Evolutionary conservation across 2,329 filamentous ascomycete species (phyloP).

Genomic region (Aureobasidium musti): DNA sequence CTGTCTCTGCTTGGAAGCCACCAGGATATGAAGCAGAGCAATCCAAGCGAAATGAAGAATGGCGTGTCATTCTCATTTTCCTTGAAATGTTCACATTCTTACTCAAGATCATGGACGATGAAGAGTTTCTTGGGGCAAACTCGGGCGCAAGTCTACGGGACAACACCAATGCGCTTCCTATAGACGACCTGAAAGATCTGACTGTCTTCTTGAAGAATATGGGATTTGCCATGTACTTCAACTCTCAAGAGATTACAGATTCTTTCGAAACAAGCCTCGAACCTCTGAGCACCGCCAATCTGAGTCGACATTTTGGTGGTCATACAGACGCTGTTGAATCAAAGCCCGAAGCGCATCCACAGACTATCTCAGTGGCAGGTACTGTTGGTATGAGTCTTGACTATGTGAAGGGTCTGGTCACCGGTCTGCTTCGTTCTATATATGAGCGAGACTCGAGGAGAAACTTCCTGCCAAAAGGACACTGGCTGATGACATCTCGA

Average conservation of each 20-base stretch:
- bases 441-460: constrained; percentile 92
- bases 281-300: constrained; percentile 25
- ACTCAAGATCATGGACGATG: constrained; percentile 89
- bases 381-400: constrained; percentile 73
- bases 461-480: constrained; percentile 75
- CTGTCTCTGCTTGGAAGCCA: constrained; percentile 35
- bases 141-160: constrained; percentile 58
- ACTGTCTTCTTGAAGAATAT: constrained; percentile 87
- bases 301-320: constrained; percentile 37
- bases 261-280: constrained; percentile 25
- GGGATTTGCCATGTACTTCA: constrained; percentile 85
- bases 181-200: constrained; percentile 71
- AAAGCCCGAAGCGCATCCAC: constrained; percentile 40
- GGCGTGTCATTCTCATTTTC: constrained; percentile 86
- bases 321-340: not conserved
- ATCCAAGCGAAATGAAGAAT: constrained; percentile 64
- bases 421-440: constrained; percentile 77
- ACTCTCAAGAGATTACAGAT: constrained; percentile 63
- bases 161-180: constrained; percentile 66
- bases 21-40: constrained; percentile 40
- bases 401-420: constrained; percentile 77
- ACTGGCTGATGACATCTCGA: constrained; percentile 89
- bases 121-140: constrained; percentile 68
- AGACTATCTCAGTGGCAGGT: constrained; percentile 55
- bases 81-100: constrained; percentile 94